phyloP scores from a whole-genome alignment of 768 basidiomycete genomes.

The Suillus decipiens region DNA sequence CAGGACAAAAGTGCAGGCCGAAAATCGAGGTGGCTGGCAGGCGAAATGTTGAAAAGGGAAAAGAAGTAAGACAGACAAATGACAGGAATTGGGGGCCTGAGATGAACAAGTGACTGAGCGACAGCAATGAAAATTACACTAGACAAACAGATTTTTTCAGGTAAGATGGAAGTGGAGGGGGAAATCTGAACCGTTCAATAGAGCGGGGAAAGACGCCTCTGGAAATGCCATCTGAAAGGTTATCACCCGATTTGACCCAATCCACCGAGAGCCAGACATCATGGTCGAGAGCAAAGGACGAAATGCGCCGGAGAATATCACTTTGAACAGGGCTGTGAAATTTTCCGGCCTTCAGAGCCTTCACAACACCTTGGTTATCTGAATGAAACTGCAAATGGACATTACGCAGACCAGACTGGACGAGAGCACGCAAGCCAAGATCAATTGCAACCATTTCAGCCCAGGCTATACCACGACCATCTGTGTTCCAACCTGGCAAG shows the following conservation, averaged over 20 bases:
- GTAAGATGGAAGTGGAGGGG: too few species aligned
- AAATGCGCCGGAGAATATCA: background rate
- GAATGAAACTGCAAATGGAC: background rate
- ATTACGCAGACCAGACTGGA: background rate
- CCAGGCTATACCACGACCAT: background rate
- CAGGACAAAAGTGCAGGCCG: too few species aligned
- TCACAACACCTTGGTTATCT: background rate
- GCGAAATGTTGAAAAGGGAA: too few species aligned
- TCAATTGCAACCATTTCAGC: background rate
- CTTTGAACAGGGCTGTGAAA: background rate
- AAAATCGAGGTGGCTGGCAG: too few species aligned
- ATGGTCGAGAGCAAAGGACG: background rate
- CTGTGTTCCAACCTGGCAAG: background rate
- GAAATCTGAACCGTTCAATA: too few species aligned
- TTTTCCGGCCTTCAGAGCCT: background rate
- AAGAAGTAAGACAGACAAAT: too few species aligned
- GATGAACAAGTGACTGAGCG: too few species aligned
- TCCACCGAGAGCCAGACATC: background rate
- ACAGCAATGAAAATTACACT: too few species aligned
- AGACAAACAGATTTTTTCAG: too few species aligned
- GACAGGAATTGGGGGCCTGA: too few species aligned
- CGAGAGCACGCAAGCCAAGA: background rate
- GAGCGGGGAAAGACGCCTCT: background rate
- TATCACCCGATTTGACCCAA: background rate
- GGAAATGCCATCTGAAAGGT: background rate